phyloP scores from a whole-genome alignment of 805 yeast species.

The Maudiozyma pseudohumilis region DNA sequence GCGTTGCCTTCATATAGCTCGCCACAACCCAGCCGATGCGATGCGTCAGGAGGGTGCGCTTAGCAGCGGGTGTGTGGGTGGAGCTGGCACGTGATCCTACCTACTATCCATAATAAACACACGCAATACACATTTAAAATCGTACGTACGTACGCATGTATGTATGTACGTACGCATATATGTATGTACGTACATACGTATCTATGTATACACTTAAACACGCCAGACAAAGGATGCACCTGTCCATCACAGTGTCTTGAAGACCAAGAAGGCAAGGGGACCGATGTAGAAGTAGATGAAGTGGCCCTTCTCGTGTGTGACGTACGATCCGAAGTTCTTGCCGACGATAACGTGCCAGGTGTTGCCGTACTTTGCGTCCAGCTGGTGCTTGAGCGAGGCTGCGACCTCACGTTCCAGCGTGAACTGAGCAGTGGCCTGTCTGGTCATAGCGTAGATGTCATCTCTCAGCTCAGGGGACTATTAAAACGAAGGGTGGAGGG shows the following conservation, averaged over 20 bases:
- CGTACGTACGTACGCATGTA: too few relatives aligned
- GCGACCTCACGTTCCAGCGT: slow-evolving; percentile 45
- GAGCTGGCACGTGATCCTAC: too few relatives aligned
- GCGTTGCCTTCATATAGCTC: too few relatives aligned
- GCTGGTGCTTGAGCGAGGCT: slow-evolving; percentile 47
- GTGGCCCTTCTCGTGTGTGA: slow-evolving; percentile 67
- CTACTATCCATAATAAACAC: too few relatives aligned
- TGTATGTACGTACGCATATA: too few relatives aligned
- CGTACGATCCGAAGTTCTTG: slow-evolving; percentile 67
- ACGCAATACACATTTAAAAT: too few relatives aligned
- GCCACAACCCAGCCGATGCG: too few relatives aligned
- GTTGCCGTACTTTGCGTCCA: slow-evolving; percentile 55
- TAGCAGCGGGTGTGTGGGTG: too few relatives aligned
- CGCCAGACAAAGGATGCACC: too few relatives aligned
- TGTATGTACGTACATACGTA: too few relatives aligned
- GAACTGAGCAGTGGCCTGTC: slow-evolving; percentile 17
- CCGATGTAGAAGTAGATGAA: slow-evolving; percentile 67
- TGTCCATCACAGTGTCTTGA: slow-evolving; percentile 59
- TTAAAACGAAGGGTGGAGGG: background rate
- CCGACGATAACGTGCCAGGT: slow-evolving; percentile 83
- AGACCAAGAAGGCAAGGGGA: slow-evolving; percentile 54
- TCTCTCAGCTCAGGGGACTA: slow-evolving; percentile 25
- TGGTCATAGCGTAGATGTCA: slow-evolving; percentile 18
- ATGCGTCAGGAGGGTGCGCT: too few relatives aligned
- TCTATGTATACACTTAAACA: too few relatives aligned